Base-by-base conservation (phyloP, 768 basidiomycete genomes). In the Tylopilus sp. region DNA sequence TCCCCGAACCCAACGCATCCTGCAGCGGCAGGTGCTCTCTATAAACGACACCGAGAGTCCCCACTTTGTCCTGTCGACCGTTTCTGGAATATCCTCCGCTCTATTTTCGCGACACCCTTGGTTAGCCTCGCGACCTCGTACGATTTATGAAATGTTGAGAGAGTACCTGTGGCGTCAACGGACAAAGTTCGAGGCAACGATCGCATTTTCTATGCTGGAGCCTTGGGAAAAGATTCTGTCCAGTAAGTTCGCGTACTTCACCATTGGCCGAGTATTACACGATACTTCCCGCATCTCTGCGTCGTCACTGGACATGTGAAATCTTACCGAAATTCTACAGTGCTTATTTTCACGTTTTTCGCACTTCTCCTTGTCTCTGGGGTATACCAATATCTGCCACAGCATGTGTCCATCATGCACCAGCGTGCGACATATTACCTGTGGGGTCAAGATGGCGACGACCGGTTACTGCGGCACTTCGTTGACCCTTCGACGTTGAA, bases 171-270 rank as follows among this genome's bases (percentile, higher is more conserved):
- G 56, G 59, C 67, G 69, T 20, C 69, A 70, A 35, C 57, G 67
- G 40, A 49, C 48, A 48, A 70, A 67, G 55, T 66, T 69, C 39
- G 84, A 85, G 65, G 71, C 77, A 11, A 84, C 82, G 0, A 77
- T 82, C 47, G 85, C 75, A 4, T 68, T 86, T 39, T 72, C 75
- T 17, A 78, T 86, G 72, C 72, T 86, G 51, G 84, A 88, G 65
- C 77, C 80, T 50, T 86, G 85, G 86, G 86, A 88, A 71, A 83
- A 83, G 61, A 42, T 78, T 23, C 56, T 85, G 44, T 73, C 81
- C 53, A 59, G 85, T 86, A 58, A 58, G 85, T 55, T 11, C 74
- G 33, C 17, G 31, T 44, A 28, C 28, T 44, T 51, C 28, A 28
- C 28, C 28, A 9, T 3, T 21, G 21, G 33, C 28, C 23, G 15